Evolutionary conservation across 768 basidiomycete species (phyloP).

Genomic region (Tulasnella sp.): DNA sequence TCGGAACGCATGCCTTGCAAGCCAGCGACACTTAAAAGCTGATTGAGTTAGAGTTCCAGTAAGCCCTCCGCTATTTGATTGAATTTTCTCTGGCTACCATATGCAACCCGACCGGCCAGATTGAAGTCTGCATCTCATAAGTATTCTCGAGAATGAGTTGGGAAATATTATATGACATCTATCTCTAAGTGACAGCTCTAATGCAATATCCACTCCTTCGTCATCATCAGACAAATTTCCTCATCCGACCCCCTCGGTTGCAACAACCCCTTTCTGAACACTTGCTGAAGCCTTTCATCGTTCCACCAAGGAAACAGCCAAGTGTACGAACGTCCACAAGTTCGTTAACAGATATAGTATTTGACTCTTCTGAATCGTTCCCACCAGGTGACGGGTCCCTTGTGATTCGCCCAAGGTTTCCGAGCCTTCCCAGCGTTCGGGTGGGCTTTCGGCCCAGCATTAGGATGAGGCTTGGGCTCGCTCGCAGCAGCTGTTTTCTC

Average conservation of each 20-base stretch:
- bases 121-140: background rate
- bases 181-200: background rate
- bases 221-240: background rate
- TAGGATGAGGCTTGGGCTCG: background rate
- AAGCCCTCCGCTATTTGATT: no score
- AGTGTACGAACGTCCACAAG: background rate
- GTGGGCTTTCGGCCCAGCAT: background rate
- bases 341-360: slow-evolving; percentile 7
- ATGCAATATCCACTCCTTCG: background rate
- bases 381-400: slow-evolving; percentile 12
- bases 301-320: background rate
- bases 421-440: background rate
- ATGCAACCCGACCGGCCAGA: no score
- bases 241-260: background rate
- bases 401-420: slow-evolving; percentile 7
- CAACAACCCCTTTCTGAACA: background rate
- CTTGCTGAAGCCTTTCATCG: background rate
- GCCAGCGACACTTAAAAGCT: no score
- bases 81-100: no score
- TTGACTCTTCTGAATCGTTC: slow-evolving; percentile 10
- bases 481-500: background rate
- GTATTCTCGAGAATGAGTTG: background rate
- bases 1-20: no score
- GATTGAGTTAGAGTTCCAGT: no score
- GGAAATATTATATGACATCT: background rate